Conservation (phyloP, 345 rosid species). For the Rhodamnia argentea region DNA sequence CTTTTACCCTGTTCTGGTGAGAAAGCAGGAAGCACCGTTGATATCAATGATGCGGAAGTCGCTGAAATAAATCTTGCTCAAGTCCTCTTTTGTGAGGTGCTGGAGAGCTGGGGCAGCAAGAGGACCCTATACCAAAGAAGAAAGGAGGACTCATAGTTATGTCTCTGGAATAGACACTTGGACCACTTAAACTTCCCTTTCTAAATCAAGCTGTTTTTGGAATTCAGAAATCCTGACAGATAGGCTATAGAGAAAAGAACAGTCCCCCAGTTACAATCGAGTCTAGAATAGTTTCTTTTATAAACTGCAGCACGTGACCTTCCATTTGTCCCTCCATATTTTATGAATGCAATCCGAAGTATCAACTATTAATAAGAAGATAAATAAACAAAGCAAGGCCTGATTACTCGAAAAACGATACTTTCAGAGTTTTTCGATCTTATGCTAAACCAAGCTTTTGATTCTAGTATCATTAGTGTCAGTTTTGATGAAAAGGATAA, state of each 20-base stretch:
- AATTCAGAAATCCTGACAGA: not conserved
- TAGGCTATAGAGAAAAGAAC: not conserved
- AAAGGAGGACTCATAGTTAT: not conserved
- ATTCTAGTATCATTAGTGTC: not conserved
- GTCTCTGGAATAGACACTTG: not conserved
- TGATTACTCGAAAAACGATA: not conserved
- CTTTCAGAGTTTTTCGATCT: not conserved
- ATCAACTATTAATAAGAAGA: not conserved
- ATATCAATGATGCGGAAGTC: slow-evolving; percentile 76
- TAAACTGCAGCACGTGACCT: not conserved
- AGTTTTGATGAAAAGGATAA: not conserved
- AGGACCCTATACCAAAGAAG: slow-evolving; percentile 56
- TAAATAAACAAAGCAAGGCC: not conserved
- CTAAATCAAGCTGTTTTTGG: not conserved
- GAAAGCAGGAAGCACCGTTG: slow-evolving; percentile 71
- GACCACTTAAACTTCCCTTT: not conserved
- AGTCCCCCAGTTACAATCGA: not conserved
- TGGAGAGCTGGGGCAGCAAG: slow-evolving; percentile 91
- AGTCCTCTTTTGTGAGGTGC: slow-evolving; percentile 72
- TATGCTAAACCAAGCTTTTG: not conserved
- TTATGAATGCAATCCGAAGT: not conserved
- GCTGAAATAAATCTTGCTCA: slow-evolving; percentile 91
- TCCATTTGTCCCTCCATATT: not conserved
- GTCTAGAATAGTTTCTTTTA: not conserved
- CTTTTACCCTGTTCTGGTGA: slow-evolving; percentile 90